phyloP scores from a whole-genome alignment of 768 basidiomycete species.

The Melanogaster broomeanus region DNA sequence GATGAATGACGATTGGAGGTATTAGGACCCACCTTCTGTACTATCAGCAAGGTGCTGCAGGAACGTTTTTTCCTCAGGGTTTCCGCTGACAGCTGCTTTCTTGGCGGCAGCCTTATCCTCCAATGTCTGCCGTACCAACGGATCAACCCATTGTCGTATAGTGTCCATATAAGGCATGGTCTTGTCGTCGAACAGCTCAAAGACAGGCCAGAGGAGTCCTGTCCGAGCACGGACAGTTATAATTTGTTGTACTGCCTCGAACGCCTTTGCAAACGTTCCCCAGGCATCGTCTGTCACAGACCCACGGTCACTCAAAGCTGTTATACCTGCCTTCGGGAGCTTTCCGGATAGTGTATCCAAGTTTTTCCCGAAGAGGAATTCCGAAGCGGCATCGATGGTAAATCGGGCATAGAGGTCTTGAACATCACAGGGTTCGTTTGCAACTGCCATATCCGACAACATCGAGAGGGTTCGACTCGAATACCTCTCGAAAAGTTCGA shows the following conservation, averaged over 20 bases:
- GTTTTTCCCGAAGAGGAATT: conserved; percentile 71
- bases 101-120: conserved; percentile 43
- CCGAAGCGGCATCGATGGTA: conserved; percentile 70
- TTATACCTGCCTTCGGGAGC: conserved; percentile 50
- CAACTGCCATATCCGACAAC: conserved; percentile 41
- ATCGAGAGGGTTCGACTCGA: conserved; percentile 48
- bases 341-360: conserved; percentile 58
- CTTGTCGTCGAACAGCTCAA: conserved; percentile 43
- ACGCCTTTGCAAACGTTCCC: conserved; percentile 53
- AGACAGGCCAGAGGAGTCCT: conserved; percentile 45
- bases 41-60: conserved; percentile 66
- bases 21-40: conserved; percentile 52
- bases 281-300: conserved; percentile 59
- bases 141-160: conserved; percentile 53
- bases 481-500: conserved; percentile 65
- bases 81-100: conserved; percentile 38
- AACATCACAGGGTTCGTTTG: conserved; percentile 52
- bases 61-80: conserved; percentile 58
- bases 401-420: conserved; percentile 72
- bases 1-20: neutral
- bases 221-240: conserved; percentile 34
- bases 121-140: conserved; percentile 57
- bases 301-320: conserved; percentile 55
- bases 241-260: conserved; percentile 42
- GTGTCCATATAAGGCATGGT: conserved; percentile 34